Base-by-base conservation (phyloP, 1,284 basidiomycete genomes). In the Pterulicium gracile region DNA sequence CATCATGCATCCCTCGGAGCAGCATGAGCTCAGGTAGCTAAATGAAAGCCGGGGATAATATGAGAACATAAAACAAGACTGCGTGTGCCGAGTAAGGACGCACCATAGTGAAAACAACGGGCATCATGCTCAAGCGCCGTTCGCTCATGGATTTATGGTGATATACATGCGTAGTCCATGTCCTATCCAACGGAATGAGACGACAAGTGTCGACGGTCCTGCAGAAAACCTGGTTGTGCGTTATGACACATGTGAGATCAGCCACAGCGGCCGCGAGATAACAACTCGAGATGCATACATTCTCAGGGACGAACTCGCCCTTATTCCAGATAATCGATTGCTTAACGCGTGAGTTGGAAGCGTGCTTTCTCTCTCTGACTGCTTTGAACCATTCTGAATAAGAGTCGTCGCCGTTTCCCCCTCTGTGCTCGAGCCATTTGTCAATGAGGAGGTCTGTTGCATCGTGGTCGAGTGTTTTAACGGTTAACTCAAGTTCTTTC, bases 81-180 rank as follows among this genome's bases (percentile, higher is more conserved):
- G n/a, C n/a, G 18, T 27, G 19, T 18, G 20, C 7, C 17, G 19
- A 18, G 23, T n/a, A 46, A 24, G 7, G 3, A 57, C 67, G 48
- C 52, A 83, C 81, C 78, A 85, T 83, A 41, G 82, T 84, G 55
- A 83, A 83, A 1, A 85, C 77, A 4, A 85, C 81, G 2, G 79
- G 81, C 72, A 82, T 79, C 80, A 84, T 84, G 20, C 77, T 77
- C 39, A 81, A 58, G 50, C 78, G 79, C 47, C 79, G 68, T 52
- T 82, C 80, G 50, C 77, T 70, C 73, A 85, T 81, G 2, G 81
- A 78, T 50, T 73, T 69, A 52, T 85, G 81, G 57, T 84, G 79
- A 56, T 80, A 85, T 34, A 85, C 77, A 61, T 85, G 80, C 3
- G 82, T 85, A 32, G 77, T 80, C 81, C 81, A 85, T 24, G 81